phyloP scores from a whole-genome alignment of 352 stramenopile genomes.

The Hyaloperonospora brassicae region DNA sequence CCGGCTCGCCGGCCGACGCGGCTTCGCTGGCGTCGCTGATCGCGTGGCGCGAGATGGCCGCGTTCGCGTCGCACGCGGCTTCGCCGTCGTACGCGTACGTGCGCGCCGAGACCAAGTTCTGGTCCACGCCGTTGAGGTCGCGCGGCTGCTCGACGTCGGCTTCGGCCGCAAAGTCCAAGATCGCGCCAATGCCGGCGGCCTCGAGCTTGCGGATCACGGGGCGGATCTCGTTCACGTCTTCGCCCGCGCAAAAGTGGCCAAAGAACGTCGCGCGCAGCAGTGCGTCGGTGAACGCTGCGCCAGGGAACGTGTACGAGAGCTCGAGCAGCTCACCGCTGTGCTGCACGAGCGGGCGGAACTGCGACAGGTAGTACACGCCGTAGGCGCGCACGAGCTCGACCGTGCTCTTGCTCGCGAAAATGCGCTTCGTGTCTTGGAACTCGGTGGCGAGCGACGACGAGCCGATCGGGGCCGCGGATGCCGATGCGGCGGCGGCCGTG shows the following conservation, averaged over 20 bases:
- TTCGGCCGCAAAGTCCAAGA: conserved; percentile 97
- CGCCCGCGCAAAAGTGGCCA: conserved; percentile 94
- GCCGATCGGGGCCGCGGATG: conserved; percentile 7
- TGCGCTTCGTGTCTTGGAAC: conserved; percentile 76
- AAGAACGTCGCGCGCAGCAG: conserved; percentile 93
- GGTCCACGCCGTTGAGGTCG: conserved; percentile 65
- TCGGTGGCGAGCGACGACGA: conserved; percentile 18
- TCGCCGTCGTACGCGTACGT: conserved; percentile 96
- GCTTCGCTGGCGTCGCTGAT: conserved; percentile 63
- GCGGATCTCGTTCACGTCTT: conserved; percentile 81
- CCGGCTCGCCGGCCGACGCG: conserved; percentile 40
- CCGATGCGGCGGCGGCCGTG: conserved; percentile 2
- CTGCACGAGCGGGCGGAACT: conserved; percentile 80
- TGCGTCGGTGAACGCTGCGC: conserved; percentile 78
- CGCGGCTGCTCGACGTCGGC: conserved; percentile 79
- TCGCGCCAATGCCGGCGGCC: conserved; percentile 85
- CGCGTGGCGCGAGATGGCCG: conserved; percentile 74
- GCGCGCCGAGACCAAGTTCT: conserved; percentile 82
- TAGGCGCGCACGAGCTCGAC: conserved; percentile 83
- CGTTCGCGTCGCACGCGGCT: conserved; percentile 87
- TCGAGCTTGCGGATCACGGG: conserved; percentile 72
- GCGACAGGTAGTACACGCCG: conserved; percentile 82
- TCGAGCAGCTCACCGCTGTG: conserved; percentile 83
- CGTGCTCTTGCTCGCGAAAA: conserved; percentile 79
- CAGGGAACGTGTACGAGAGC: conserved; percentile 75